A percentile compares a stretch with the other conserved stretches of the same genome.
Conservation (phyloP, 768 basidiomycete species). For the Daedaleopsis sinensis region DNA sequence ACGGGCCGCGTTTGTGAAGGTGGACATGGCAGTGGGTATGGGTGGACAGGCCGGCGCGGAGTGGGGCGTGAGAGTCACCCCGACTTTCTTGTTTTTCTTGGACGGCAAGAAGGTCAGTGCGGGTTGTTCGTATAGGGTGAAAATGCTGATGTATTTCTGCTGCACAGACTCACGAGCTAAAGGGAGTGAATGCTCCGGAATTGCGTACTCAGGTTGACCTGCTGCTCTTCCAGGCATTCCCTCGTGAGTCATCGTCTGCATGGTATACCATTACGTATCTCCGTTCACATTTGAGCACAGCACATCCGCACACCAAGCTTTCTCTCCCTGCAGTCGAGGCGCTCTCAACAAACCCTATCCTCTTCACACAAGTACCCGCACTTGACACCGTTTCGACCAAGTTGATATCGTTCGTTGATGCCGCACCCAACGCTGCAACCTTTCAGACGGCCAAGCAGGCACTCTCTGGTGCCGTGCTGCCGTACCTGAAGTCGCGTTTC, state of each 20-base stretch:
- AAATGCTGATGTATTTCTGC: not conserved
- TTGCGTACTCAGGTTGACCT: conserved; percentile 74
- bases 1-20: conserved; percentile 78
- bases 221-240: conserved; percentile 75
- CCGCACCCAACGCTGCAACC: conserved; percentile 35
- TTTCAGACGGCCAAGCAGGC: conserved; percentile 50
- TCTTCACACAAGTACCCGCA: conserved; percentile 72
- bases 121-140: not conserved
- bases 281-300: conserved; percentile 38
- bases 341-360: conserved; percentile 71
- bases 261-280: not conserved
- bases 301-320: conserved; percentile 73
- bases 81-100: conserved; percentile 88
- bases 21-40: conserved; percentile 76
- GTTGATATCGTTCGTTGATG: conserved; percentile 63
- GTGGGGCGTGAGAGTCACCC: conserved; percentile 75
- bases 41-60: conserved; percentile 60
- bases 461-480: conserved; percentile 51
- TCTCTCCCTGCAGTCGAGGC: conserved; percentile 62
- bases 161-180: conserved; percentile 64
- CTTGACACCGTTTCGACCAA: conserved; percentile 67
- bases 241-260: conserved; percentile 55
- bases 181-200: conserved; percentile 71
- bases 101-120: conserved; percentile 66
- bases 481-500: conserved; percentile 69